phyloP scores from a whole-genome alignment of 2,329 filamentous ascomycete genomes.

The Cephalotrichum gorgonifer region DNA sequence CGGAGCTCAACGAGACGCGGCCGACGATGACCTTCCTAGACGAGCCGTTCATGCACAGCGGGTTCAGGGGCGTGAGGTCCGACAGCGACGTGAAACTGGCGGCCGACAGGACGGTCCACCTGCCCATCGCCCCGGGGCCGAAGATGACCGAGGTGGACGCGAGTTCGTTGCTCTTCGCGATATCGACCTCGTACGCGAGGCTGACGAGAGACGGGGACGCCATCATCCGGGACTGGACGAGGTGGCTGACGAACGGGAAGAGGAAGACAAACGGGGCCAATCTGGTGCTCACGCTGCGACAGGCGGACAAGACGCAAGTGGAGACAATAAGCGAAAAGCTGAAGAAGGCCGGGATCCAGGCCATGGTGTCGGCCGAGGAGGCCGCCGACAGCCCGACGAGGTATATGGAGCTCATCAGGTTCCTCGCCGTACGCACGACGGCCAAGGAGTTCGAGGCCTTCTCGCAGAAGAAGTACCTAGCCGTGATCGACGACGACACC shows the following conservation, averaged over 20 bases:
- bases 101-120: slow-evolving; percentile 17
- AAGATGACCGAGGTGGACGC: slow-evolving; percentile 23
- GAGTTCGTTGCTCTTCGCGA: slow-evolving; percentile 21
- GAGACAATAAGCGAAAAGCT: slow-evolving; percentile 19
- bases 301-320: slow-evolving; percentile 21
- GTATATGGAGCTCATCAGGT: slow-evolving; percentile 26
- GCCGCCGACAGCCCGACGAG: slow-evolving; percentile 20
- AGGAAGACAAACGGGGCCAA: slow-evolving; percentile 30
- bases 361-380: slow-evolving; percentile 20
- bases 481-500: slow-evolving; percentile 33
- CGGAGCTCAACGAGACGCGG: slow-evolving; percentile 5
- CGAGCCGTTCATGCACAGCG: slow-evolving; percentile 19
- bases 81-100: slow-evolving; percentile 16
- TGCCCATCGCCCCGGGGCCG: slow-evolving; percentile 21
- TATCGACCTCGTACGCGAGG: slow-evolving; percentile 24
- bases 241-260: slow-evolving; percentile 32
- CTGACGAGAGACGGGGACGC: slow-evolving; percentile 26
- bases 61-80: slow-evolving; percentile 16
- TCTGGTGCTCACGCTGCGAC: slow-evolving; percentile 29
- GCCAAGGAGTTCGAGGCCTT: slow-evolving; percentile 16
- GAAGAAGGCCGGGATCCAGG: slow-evolving; percentile 26
- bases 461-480: slow-evolving; percentile 27
- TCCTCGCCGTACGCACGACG: slow-evolving; percentile 20
- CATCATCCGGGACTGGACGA: slow-evolving; percentile 29
- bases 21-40: slow-evolving; percentile 18